Evolutionary conservation across 345 rosid species (phyloP), one percentile per base, ranked within the genome.

Genomic region (Eucalyptus viminalis): DNA sequence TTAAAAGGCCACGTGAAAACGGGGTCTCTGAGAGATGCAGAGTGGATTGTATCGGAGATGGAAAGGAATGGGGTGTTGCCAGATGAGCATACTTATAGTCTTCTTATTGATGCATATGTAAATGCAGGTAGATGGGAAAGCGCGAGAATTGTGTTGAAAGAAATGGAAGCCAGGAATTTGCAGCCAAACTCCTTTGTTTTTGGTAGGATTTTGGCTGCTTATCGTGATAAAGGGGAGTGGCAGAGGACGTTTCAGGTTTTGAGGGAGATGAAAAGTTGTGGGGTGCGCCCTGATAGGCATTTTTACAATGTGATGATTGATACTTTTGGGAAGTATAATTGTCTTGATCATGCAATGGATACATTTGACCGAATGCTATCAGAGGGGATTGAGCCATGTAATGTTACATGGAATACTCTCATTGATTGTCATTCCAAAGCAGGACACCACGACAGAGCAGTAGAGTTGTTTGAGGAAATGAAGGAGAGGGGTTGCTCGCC

Each of bases 71-170:
- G 98, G 24, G 98, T 98, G 90, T 93, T 91, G 9, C 98, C 98
- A 9, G 98, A 98, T 93, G 98, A 98, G 69, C 95, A 92, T 88
- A 96, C 98, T 8, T 97, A 96, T 88, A 95, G 99, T 93, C 92
- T 97, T 86, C 93, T 98, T 44, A 94, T 96, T 86, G 98, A 97
- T 94, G 99, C 99, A 5, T 98, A 97, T 90, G 93, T 94, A 12
- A 94, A 95, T 94, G 99, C 97, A 4, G 99, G 97, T 11, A 94
- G 99, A 90, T 96, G 98, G 99, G 99, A 97, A 88, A 98, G 99
- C 40, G 97, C 99, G 1, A 95, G 97, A 89, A 94, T 97, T 65
- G 97, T 98, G 88, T 91, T 97, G 95, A 95, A 97, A 92, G 98
- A 98, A 93, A 97, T 98, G 99, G 98, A 97, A 92, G 97, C 94